phyloP scores from a whole-genome alignment of 768 basidiomycete genomes.

The Tricholoma furcatifolium region DNA sequence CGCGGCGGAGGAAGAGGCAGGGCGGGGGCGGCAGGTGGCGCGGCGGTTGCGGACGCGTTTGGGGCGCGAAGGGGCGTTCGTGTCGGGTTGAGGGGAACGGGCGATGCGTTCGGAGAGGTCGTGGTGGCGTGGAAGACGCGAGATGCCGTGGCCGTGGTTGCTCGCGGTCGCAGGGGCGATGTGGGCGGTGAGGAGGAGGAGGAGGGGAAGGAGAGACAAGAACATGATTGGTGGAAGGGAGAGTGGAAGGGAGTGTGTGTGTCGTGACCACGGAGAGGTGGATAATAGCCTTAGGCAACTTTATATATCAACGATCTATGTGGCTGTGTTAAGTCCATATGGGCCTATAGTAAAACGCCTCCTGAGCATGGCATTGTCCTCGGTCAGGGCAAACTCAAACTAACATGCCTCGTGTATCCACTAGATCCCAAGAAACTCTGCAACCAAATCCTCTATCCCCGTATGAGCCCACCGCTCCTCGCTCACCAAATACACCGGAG shows the following conservation, averaged over 20 bases:
- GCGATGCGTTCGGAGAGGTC: constrained; percentile 18
- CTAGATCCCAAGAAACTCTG: background rate
- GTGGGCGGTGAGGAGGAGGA: constrained; percentile 17
- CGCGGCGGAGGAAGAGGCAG: background rate
- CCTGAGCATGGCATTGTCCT: too few species aligned
- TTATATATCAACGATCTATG: background rate
- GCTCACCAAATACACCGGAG: constrained; percentile 45
- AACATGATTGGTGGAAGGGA: background rate
- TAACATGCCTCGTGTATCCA: too few species aligned
- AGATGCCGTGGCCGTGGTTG: constrained; percentile 14
- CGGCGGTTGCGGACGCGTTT: background rate
- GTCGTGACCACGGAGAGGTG: background rate
- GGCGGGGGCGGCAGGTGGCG: too few species aligned
- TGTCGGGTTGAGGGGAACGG: background rate
- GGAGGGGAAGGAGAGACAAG: background rate
- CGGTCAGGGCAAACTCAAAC: too few species aligned
- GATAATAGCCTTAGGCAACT: background rate
- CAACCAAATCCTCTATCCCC: constrained; percentile 35
- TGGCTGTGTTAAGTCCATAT: constrained; percentile 10
- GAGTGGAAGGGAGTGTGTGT: background rate
- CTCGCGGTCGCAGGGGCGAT: constrained; percentile 13
- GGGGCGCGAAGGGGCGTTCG: too few species aligned
- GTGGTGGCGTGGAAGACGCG: constrained; percentile 20
- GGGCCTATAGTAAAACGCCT: too few species aligned
- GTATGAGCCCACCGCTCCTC: constrained; percentile 48